Evolutionary conservation across 2,329 filamentous ascomycete genomes (phyloP), one percentile per base, ranked within the genome.

Genomic region (Ampelomyces quisqualis): DNA sequence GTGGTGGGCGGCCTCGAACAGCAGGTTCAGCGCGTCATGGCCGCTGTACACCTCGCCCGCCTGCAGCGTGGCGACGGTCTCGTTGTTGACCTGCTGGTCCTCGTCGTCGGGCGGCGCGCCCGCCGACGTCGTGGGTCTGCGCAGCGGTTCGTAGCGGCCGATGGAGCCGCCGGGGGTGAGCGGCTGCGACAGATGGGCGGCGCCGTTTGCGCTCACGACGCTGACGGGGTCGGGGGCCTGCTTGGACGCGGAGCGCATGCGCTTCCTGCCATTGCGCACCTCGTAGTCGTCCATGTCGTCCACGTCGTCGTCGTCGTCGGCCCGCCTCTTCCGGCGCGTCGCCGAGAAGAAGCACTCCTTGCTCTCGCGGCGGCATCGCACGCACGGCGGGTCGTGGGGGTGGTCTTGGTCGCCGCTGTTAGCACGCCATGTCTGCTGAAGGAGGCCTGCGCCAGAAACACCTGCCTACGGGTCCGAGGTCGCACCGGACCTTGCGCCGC

Each of bases 331-430:
- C 64, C 93, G 84, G 35, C 93, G 80, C 21, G 90, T 97, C 14
- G 90, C 88, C 49, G 90, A 95, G 75, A 98, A 98, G 77, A 86
- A 95, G 75, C 93, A 98, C 60, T 95, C 86, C 69, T 97, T 97
- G 73, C 85, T 89, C 75, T 98, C 93, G 55, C 93, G 84, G 38
- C 90, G 85, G 68, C 93, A 98, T 63, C 93, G 84, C 45, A 91
- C 87, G 69, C 93, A 98, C 2, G 93, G 93, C 40, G 91, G 91
- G 58, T 95, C 89, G 69, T 90, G 84, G 17, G 93, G 93, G 59
- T 93, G 23, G 34, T 48, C 40, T n/a, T 44, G 21, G 18, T 10
- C 4, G 18, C 17, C 18, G 15, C n/a, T n/a, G n/a, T n/a, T n/a
- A n/a, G n/a, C n/a, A n/a, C n/a, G n/a, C n/a, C 15, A 21, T 1